phyloP scores from a whole-genome alignment of 2,329 filamentous ascomycete species.

The Colletotrichum acutatum region DNA sequence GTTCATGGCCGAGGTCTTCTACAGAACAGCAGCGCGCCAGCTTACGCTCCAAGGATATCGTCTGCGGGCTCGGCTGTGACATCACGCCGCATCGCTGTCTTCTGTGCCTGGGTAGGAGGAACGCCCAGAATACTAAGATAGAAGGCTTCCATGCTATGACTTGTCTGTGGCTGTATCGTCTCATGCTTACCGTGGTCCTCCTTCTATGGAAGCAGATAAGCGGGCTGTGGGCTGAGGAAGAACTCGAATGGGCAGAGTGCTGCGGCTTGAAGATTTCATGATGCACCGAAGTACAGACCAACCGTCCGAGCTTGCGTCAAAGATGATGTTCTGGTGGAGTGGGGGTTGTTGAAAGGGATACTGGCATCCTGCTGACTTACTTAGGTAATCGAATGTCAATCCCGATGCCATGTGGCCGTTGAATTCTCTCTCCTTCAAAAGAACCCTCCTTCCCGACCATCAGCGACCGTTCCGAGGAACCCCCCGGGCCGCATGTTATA shows the following conservation, averaged over 20 bases:
- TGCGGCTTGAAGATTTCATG: neutral
- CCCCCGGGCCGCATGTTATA: neutral
- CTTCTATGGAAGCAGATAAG: neutral
- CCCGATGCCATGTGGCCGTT: neutral
- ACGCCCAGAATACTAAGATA: neutral
- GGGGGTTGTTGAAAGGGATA: neutral
- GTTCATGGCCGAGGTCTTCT: neutral
- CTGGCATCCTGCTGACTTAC: no score
- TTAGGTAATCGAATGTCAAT: neutral
- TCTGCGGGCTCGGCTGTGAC: slow-evolving; percentile 6
- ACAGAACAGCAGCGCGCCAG: slow-evolving; percentile 1
- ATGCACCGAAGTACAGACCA: slow-evolving; percentile 5
- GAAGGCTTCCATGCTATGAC: slow-evolving; percentile 15
- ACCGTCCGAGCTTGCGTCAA: slow-evolving; percentile 4
- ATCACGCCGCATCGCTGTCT: slow-evolving; percentile 4
- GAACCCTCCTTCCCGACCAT: neutral
- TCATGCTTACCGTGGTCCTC: neutral
- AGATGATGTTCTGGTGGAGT: neutral
- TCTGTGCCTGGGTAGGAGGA: neutral
- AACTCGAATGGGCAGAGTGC: neutral
- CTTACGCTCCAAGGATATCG: slow-evolving; percentile 11
- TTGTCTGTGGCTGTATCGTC: neutral
- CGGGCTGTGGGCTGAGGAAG: neutral
- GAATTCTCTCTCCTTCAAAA: neutral
- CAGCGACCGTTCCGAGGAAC: neutral